Base-by-base conservation (phyloP, 768 basidiomycete species). In the Russula brevipes region DNA sequence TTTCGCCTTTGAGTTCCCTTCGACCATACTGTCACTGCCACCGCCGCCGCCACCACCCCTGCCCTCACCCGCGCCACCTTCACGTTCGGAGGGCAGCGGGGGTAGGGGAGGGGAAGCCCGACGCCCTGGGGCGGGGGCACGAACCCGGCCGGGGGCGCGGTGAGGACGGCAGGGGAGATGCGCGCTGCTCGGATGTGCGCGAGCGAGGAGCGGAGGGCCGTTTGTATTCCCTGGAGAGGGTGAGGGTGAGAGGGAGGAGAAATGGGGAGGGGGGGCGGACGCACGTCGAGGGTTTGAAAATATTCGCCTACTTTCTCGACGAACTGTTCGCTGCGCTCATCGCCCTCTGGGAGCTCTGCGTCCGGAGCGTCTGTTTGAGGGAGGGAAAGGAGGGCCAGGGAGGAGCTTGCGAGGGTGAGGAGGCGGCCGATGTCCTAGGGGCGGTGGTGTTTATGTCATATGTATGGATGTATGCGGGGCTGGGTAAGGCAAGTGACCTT, bases 121-220 rank as follows among this genome's bases (percentile, higher is more conserved):
- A 91, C 88, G 6, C 90, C 90, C 16, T 90, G 82, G 7, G 88
- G 86, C 4, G 89, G 86, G 6, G 89, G 90, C 10, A 91, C 76
- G 71, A 90, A 89, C 33, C 82, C 84, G 0, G 80, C 81, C 6
- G 85, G 81, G 39, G 89, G 89, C 0, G 90, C 89, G 54, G 86
- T 87, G 69, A 93, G 90, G n/a, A 89, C 86, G n/a, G 89, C 88
- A 9, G 90, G 89, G 46, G 90, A 87, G 70, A 92, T 89, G 67
- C 89, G 85, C 10, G 89, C 87, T 69, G 88, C 84, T 11, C 89
- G 81, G 63, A 93, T 87, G 68, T 91, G 89, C 17, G 90, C 89
- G 64, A 92, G 77, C 4, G 87, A 87, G 14, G 89, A 88, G 44
- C 90, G 86, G 61, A 93, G 81, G 38, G 84, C 82, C 38, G 79